Evolutionary conservation across 345 rosid species (phyloP), one percentile per base, ranked within the genome.

Genomic region (Bruguiera gymnorhiza): DNA sequence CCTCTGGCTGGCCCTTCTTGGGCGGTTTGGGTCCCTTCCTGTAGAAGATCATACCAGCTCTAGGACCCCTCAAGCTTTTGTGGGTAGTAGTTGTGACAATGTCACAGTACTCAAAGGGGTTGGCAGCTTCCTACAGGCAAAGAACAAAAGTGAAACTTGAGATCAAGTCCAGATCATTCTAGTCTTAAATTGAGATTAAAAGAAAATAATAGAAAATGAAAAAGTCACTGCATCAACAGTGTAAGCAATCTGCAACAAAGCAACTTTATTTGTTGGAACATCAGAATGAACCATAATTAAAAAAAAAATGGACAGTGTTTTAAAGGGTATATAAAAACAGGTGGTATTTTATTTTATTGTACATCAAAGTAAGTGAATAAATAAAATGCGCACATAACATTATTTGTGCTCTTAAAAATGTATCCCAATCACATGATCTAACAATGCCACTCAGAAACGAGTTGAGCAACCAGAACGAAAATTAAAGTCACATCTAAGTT

Each of bases 11-110:
- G 24, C 99, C 99, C 85, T 96, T 96, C 92, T 92, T 96, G 36
- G 97, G 69, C 57, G 99, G 99, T 75, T 92, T 96, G 39, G 96
- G 96, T 1, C 99, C 99, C 89, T 92, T 96, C 76, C 97, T 76
- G 81, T 86, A 96, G 86, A 96, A 96, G 78, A 96, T 96, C 99
- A 96, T 96, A 70, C 99, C 99, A 50, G 99, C 97, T 72, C 99
- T 90, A 0, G 99, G 99, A 72, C 99, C 99, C 80, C 99, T 89
- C 89, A 96, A 84, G 79, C 98, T 96, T 88, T 96, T 96, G 88
- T 96, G 99, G 67, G 99, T 96, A 24, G 99, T 96, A 68, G 99
- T 96, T 34, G 99, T 96, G 78, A 96, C 99, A 62, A 96, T 85
- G 83, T 96, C 97, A 82, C 98, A 92, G 80, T 66, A 88, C 75